Base-by-base conservation (phyloP, 257 asterid genomes). In the Coffea eugenioides region DNA sequence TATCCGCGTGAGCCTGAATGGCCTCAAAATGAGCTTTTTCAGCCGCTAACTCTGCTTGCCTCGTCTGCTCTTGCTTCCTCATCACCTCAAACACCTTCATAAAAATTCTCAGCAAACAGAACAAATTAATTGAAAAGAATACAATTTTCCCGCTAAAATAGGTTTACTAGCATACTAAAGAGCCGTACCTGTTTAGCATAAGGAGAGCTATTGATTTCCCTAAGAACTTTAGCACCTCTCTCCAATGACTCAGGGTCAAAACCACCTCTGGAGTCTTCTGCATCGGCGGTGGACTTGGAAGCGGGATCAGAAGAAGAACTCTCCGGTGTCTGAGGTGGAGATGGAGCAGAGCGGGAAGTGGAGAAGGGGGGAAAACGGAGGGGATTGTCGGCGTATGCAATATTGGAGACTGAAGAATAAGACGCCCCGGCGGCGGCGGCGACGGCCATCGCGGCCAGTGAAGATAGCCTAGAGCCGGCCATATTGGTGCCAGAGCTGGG, bases 21-120 rank as follows among this genome's bases (percentile, higher is more conserved):
- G 96, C 96, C 68, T 88, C 97, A 80, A 73, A 92, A 83, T 93
- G 86, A n/a, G 91, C 90, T 88, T 87, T 93, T 88, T 95, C 97
- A 0, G 99, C 98, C 0, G 81, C 90, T 89, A 91, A 78, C 84
- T 95, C 99, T 7, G 90, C 85, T 62, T 86, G 89, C 83, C 99
- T 89, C 11, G 87, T 70, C 73, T 91, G 91, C 69, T 95, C 99
- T 89, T 95, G 99, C 90, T 89, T 86, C 80, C 98, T 91, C 99
- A 93, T 95, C 62, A 95, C 81, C 43, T 92, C 95, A 70, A 92
- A 95, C 66, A 90, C 94, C 99, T 95, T 81, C 75, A 80, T 41
- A 76, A 41, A 23, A 54, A 73, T 43, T 77, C 46, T 36, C 62
- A 79, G 25, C 59, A 48, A 66, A 81, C 48, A 75, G 46, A 57